phyloP scores from a whole-genome alignment of 768 basidiomycete species.

The Neoboletus subvelutipes region DNA sequence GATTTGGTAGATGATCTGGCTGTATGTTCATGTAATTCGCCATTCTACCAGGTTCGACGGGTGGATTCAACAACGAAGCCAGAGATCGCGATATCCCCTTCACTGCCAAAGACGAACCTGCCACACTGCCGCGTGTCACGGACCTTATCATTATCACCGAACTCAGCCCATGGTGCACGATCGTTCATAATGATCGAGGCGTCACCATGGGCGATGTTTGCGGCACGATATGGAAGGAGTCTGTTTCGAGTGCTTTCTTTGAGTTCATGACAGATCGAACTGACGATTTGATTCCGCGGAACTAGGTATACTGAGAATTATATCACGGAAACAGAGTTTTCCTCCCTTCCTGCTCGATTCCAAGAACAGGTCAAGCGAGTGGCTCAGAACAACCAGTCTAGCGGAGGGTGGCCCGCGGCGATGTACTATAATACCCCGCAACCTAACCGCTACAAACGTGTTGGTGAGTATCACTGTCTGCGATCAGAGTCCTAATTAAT shows the following conservation, averaged over 20 bases:
- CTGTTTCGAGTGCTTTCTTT: conserved; percentile 26
- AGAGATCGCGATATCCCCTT: conserved; percentile 60
- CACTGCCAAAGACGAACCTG: conserved; percentile 57
- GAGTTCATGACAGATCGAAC: background rate
- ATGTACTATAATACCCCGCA: conserved; percentile 47
- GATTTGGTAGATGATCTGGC: background rate
- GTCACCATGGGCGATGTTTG: conserved; percentile 81
- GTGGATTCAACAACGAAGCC: conserved; percentile 59
- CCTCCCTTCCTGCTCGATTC: conserved; percentile 54
- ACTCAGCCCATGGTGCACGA: conserved; percentile 76
- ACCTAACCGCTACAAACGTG: conserved; percentile 56
- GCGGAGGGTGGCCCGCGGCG: conserved; percentile 35
- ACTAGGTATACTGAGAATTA: conserved; percentile 66
- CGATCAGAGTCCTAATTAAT: background rate
- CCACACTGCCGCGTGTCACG: conserved; percentile 63
- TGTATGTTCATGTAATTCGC: background rate
- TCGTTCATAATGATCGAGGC: conserved; percentile 66
- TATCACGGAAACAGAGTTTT: conserved; percentile 67
- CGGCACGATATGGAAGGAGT: conserved; percentile 75
- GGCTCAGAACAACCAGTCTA: conserved; percentile 40
- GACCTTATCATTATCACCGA: conserved; percentile 60
- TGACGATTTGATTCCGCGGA: conserved; percentile 10
- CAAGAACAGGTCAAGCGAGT: conserved; percentile 73
- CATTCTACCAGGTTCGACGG: conserved; percentile 48
- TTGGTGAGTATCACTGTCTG: conserved; percentile 47